Evolutionary conservation across 768 basidiomycete genomes (phyloP).

Genomic region (Tricholomella constricta): DNA sequence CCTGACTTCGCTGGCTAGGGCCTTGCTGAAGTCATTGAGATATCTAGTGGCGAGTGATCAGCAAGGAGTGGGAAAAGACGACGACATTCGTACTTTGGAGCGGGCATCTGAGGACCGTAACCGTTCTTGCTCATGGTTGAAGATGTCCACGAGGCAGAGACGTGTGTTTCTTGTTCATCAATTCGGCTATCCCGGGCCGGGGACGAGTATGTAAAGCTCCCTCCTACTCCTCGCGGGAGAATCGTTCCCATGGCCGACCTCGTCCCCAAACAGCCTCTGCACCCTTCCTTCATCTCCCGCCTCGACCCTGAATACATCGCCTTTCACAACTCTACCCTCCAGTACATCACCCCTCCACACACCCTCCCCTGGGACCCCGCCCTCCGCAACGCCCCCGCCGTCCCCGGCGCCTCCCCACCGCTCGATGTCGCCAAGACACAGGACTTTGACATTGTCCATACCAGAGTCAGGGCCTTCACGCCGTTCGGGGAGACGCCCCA

Average conservation of each 20-base stretch:
- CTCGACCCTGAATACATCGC: slow-evolving; percentile 69
- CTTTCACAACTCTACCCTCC: slow-evolving; percentile 56
- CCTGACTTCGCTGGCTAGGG: slow-evolving; percentile 77
- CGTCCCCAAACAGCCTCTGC: slow-evolving; percentile 49
- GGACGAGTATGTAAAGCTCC: too few species aligned
- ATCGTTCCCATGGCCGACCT: slow-evolving; percentile 2
- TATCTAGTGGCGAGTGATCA: slow-evolving; percentile 47
- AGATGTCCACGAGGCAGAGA: slow-evolving; percentile 6
- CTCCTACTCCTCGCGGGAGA: too few species aligned
- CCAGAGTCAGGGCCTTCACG: slow-evolving; percentile 63
- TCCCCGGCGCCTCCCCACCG: slow-evolving; percentile 59
- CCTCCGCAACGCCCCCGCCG: slow-evolving; percentile 51
- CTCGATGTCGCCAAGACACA: slow-evolving; percentile 55
- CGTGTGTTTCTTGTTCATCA: background rate
- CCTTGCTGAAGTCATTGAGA: slow-evolving; percentile 83
- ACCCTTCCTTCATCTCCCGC: slow-evolving; percentile 56
- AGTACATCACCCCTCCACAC: slow-evolving; percentile 50
- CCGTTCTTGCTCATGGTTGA: slow-evolving; percentile 17
- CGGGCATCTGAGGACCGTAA: slow-evolving; percentile 20
- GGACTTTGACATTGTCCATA: slow-evolving; percentile 54
- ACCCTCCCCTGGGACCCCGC: slow-evolving; percentile 63
- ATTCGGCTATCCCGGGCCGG: too few species aligned
- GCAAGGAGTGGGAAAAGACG: background rate
- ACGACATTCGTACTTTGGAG: slow-evolving; percentile 7
- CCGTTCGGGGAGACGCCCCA: slow-evolving; percentile 53